A percentile compares a stretch with the other conserved stretches of the same genome.
These are phyloP conservation scores for Colletotrichum horii DNA, from an alignment of 2,329 filamentous ascomycete genomes.

Conservation along the genomic window DNA sequence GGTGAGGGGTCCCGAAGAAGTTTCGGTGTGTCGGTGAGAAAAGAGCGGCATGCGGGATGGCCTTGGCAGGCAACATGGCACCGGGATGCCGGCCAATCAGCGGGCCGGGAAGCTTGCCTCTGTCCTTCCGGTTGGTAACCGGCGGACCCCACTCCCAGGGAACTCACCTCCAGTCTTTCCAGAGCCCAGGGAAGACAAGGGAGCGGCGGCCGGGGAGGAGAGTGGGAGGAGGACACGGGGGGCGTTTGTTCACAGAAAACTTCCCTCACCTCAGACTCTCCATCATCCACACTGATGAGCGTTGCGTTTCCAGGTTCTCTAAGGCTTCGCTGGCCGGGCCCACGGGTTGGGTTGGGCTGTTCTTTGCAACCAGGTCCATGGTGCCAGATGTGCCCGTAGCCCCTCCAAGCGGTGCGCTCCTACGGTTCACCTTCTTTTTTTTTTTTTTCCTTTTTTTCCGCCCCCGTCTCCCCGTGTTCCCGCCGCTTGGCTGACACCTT, in stretches of 20 bases:
- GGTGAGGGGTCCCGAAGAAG: background rate
- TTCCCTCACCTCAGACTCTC: background rate
- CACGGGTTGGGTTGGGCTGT: background rate
- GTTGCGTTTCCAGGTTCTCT: background rate
- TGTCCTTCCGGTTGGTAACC: constrained; percentile 22
- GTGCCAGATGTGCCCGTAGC: background rate
- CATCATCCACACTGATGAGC: background rate
- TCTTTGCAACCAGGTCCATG: background rate
- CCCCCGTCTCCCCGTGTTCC: background rate
- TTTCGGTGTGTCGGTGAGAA: constrained; percentile 24
- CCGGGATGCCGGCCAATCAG: constrained; percentile 6
- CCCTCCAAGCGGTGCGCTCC: background rate
- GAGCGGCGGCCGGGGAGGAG: background rate
- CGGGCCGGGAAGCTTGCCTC: background rate
- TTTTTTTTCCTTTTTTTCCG: background rate
- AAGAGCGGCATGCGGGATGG: constrained; percentile 16
- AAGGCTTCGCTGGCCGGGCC: background rate
- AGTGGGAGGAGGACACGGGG: background rate
- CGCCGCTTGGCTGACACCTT: background rate
- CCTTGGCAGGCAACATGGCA: constrained; percentile 17
- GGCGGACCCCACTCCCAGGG: background rate
- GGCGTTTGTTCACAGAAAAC: background rate
- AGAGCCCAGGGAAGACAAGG: background rate
- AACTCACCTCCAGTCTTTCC: background rate
- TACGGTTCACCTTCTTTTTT: background rate